A percentile compares a stretch with the other conserved stretches of the same genome.
Evolutionary conservation across 2,329 filamentous ascomycete species (phyloP).

Genomic region (Lasiodiplodia theobromae): DNA sequence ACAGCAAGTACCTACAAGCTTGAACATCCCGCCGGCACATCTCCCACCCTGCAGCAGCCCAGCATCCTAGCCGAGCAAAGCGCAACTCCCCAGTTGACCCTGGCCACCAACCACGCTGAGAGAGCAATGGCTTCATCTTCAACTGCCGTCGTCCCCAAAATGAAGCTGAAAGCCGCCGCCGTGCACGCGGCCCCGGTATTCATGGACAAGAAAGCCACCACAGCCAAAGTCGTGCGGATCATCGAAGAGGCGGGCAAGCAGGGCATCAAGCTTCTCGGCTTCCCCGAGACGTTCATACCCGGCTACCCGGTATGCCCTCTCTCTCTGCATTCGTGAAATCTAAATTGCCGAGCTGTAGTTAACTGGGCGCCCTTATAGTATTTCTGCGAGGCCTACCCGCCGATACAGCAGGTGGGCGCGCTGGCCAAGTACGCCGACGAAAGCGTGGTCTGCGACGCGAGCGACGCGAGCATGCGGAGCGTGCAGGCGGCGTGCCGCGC

Average conservation of each 20-base stretch:
- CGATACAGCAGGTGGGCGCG: constrained; percentile 43
- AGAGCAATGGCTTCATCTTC: constrained; percentile 2
- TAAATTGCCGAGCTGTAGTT: background rate
- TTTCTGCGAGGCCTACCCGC: constrained; percentile 47
- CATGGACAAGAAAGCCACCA: constrained; percentile 47
- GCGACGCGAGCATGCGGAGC: constrained; percentile 40
- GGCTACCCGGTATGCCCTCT: constrained; percentile 41
- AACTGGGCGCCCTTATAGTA: constrained; percentile 37
- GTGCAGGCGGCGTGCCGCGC: constrained; percentile 45
- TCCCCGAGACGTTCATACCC: constrained; percentile 48
- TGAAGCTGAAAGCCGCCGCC: constrained; percentile 46
- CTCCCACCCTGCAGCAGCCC: too few relatives aligned
- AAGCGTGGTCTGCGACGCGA: constrained; percentile 44
- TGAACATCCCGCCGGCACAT: too few relatives aligned
- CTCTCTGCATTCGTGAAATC: too few relatives aligned
- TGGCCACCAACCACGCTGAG: background rate
- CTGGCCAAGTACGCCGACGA: constrained; percentile 45
- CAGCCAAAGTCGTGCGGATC: constrained; percentile 42
- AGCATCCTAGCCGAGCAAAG: background rate
- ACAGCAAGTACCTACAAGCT: too few relatives aligned
- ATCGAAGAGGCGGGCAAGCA: constrained; percentile 44
- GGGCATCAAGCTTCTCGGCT: constrained; percentile 44
- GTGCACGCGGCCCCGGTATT: constrained; percentile 47
- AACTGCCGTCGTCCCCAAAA: background rate
- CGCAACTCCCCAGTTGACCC: background rate